Evolutionary conservation across 2,329 filamentous ascomycete genomes (phyloP).

Genomic region (Periconia macrospinosa): DNA sequence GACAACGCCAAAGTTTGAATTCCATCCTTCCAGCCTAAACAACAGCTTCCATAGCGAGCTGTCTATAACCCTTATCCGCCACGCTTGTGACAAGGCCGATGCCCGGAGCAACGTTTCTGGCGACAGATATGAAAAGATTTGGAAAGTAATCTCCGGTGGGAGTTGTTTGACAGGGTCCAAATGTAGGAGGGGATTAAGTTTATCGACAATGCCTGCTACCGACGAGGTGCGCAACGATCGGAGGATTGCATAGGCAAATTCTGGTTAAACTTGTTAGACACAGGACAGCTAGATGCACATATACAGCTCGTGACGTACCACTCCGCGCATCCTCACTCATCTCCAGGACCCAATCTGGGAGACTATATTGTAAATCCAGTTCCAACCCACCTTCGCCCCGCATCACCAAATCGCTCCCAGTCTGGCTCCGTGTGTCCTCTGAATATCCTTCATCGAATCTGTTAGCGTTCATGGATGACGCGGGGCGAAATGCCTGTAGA

Average conservation of each 20-base stretch:
- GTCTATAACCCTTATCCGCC: conserved; percentile 81
- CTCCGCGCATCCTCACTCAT: conserved; percentile 59
- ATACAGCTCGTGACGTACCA: conserved; percentile 45
- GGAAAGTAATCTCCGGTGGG: conserved; percentile 86
- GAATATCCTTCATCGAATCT: conserved; percentile 83
- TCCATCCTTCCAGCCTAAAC: conserved; percentile 87
- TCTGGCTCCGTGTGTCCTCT: conserved; percentile 65
- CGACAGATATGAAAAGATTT: conserved; percentile 85
- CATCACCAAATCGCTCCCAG: conserved; percentile 46
- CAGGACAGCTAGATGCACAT: background rate
- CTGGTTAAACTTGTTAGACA: conserved; percentile 49
- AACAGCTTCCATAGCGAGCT: conserved; percentile 82
- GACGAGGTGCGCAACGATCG: conserved; percentile 77
- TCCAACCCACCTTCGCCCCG: conserved; percentile 40
- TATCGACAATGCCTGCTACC: conserved; percentile 78
- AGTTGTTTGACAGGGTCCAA: conserved; percentile 88
- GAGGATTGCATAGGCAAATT: conserved; percentile 78
- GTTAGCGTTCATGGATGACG: conserved; percentile 40
- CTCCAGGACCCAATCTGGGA: conserved; percentile 59
- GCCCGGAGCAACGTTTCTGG: conserved; percentile 78
- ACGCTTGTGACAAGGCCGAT: conserved; percentile 76
- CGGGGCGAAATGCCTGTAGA: conserved; percentile 39
- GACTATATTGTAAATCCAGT: conserved; percentile 35
- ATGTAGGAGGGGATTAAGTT: conserved; percentile 80
- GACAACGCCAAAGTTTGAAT: conserved; percentile 67